A percentile compares a stretch with the other conserved stretches of the same genome.
Evolutionary conservation across 176 grass and related monocot genomes (phyloP).

Genomic region (Coix lacrymajobi): DNA sequence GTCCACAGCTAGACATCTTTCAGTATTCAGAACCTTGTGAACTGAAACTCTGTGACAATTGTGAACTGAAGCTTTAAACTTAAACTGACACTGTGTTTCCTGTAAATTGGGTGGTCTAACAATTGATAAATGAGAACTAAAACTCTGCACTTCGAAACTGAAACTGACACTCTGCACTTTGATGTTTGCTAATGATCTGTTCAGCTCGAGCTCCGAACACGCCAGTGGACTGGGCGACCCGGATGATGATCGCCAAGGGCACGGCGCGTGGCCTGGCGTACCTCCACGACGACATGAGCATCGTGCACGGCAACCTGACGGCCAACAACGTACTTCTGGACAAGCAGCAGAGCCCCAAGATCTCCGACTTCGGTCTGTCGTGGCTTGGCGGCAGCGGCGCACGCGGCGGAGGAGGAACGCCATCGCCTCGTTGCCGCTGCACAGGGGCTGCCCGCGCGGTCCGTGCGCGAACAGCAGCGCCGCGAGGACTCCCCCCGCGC

Average conservation of each 20-base stretch:
- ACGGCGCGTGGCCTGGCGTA: slow-evolving; percentile 54
- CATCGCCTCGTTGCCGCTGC: slow-evolving; percentile 65
- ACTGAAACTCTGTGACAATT: too few relatives aligned
- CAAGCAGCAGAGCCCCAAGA: slow-evolving; percentile 42
- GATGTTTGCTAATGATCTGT: background rate
- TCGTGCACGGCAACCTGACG: slow-evolving; percentile 74
- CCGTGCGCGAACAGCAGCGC: slow-evolving; percentile 63
- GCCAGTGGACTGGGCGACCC: slow-evolving; percentile 48
- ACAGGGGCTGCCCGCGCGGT: slow-evolving; percentile 41
- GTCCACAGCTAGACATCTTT: too few relatives aligned
- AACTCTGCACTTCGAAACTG: too few relatives aligned
- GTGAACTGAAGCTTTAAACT: too few relatives aligned
- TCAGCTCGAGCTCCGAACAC: slow-evolving; percentile 25
- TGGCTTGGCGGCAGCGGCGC: slow-evolving; percentile 29
- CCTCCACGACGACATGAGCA: slow-evolving; percentile 56
- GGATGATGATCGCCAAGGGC: slow-evolving; percentile 66
- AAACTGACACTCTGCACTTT: slow-evolving; percentile 2
- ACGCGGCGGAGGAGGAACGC: slow-evolving; percentile 46
- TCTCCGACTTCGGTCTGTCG: slow-evolving; percentile 59
- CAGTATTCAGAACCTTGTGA: too few relatives aligned
- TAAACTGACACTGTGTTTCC: too few relatives aligned
- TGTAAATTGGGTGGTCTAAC: too few relatives aligned
- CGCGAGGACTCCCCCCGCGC: slow-evolving; percentile 84
- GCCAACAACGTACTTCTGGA: slow-evolving; percentile 71
- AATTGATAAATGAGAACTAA: too few relatives aligned